Conservation (phyloP, 2,329 filamentous ascomycete genomes). For the Colletotrichum siamense region DNA sequence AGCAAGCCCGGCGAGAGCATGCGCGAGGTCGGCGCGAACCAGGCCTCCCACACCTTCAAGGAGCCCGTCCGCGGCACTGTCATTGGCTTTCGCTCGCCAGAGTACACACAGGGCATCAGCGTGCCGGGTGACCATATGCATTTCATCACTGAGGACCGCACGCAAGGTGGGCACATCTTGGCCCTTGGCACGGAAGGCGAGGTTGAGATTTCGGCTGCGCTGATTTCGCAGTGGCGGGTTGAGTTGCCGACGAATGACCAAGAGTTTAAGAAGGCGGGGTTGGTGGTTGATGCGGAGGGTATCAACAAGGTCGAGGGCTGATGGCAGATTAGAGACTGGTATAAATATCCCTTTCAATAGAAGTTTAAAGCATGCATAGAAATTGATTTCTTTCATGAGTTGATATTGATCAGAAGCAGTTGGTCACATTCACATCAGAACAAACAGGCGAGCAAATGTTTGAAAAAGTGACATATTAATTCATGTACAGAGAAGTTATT, state of each 20-base stretch:
- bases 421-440: background rate
- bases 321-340: background rate
- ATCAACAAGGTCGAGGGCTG: constrained; percentile 37
- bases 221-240: constrained; percentile 32
- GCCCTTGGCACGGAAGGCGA: constrained; percentile 34
- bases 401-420: background rate
- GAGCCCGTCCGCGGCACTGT: constrained; percentile 30
- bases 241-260: constrained; percentile 36
- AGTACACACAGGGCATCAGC: constrained; percentile 36
- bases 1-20: constrained; percentile 29
- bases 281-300: constrained; percentile 31
- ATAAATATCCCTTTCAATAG: background rate
- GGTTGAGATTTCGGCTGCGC: constrained; percentile 31
- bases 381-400: too few relatives aligned
- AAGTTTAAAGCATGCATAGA: background rate
- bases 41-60: constrained; percentile 33
- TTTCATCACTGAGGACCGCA: constrained; percentile 36
- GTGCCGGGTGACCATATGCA: constrained; percentile 39
- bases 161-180: constrained; percentile 35
- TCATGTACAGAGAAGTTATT: background rate
- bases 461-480: background rate
- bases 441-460: fast-evolving
- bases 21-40: constrained; percentile 30
- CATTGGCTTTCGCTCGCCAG: constrained; percentile 36
- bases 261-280: constrained; percentile 34